Conservation (phyloP, 2,329 filamentous ascomycete species). For the Penicillium sp. region DNA sequence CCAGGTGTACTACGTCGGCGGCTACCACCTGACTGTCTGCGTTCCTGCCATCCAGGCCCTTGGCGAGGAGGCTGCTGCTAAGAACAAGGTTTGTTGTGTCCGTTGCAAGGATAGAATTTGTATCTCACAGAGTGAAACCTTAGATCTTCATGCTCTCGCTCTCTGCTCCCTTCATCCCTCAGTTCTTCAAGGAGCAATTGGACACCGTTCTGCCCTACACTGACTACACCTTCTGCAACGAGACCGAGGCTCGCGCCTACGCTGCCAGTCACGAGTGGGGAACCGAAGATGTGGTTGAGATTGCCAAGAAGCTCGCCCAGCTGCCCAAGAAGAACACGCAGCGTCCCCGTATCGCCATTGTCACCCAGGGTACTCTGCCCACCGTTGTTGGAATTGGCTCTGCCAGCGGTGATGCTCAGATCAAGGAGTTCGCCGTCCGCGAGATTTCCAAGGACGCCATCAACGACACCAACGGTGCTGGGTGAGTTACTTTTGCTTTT, state of each 20-base stretch:
- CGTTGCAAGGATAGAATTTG: neutral
- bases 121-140: slow-evolving; percentile 3
- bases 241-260: slow-evolving; percentile 86
- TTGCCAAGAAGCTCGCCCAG: slow-evolving; percentile 77
- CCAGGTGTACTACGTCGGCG: slow-evolving; percentile 85
- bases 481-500: slow-evolving; percentile 42
- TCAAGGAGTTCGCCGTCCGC: slow-evolving; percentile 76
- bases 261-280: slow-evolving; percentile 71
- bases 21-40: slow-evolving; percentile 96
- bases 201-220: slow-evolving; percentile 84
- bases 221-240: slow-evolving; percentile 95
- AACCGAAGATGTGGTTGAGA: slow-evolving; percentile 72
- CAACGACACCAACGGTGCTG: slow-evolving; percentile 93
- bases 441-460: slow-evolving; percentile 71
- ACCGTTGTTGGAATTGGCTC: slow-evolving; percentile 74
- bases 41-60: slow-evolving; percentile 84
- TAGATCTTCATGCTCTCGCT: slow-evolving; percentile 78
- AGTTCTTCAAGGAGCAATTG: slow-evolving; percentile 96
- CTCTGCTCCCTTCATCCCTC: slow-evolving; percentile 88
- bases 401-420: slow-evolving; percentile 56
- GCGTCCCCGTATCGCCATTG: slow-evolving; percentile 77
- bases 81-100: slow-evolving; percentile 64
- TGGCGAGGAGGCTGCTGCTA: slow-evolving; percentile 76
- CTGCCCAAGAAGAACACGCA: slow-evolving; percentile 86
- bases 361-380: slow-evolving; percentile 90